Evolutionary conservation across 352 stramenopile species (phyloP).

Genomic region (Phytophthora sojae): DNA sequence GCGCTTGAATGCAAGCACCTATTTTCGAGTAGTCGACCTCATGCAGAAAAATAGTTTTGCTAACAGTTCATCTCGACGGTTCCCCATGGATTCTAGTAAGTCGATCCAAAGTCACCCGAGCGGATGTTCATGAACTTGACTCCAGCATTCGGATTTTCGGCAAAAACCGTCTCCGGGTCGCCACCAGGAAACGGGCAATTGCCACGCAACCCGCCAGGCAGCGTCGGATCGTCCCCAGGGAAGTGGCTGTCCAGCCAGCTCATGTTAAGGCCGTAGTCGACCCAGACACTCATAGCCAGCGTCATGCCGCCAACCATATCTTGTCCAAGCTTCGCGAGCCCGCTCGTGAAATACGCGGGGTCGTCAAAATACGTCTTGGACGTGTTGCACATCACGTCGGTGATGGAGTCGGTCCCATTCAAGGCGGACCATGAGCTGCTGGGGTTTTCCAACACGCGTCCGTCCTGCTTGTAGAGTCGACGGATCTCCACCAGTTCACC

Average conservation of each 20-base stretch:
- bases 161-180: constrained; percentile 41
- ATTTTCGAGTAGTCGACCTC: too few relatives aligned
- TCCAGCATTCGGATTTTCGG: constrained; percentile 42
- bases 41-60: too few relatives aligned
- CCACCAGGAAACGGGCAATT: constrained; percentile 46
- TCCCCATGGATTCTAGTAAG: constrained; percentile 12
- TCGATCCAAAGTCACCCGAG: constrained; percentile 57
- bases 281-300: constrained; percentile 64
- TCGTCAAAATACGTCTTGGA: constrained; percentile 50
- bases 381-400: constrained; percentile 41
- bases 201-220: constrained; percentile 47
- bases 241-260: constrained; percentile 64
- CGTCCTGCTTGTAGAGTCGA: constrained; percentile 60
- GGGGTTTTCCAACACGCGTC: constrained; percentile 38
- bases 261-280: constrained; percentile 53
- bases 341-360: constrained; percentile 37
- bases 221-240: constrained; percentile 20
- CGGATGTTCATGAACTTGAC: constrained; percentile 66
- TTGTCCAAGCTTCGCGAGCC: constrained; percentile 45
- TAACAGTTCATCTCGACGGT: too few relatives aligned
- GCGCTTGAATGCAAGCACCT: too few relatives aligned
- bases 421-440: constrained; percentile 24
- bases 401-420: constrained; percentile 40
- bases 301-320: constrained; percentile 52
- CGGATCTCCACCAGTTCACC: constrained; percentile 60